These are phyloP conservation scores for Ogataea dorogensis DNA, from an alignment of 805 yeast genomes.

Conservation along the genomic window DNA sequence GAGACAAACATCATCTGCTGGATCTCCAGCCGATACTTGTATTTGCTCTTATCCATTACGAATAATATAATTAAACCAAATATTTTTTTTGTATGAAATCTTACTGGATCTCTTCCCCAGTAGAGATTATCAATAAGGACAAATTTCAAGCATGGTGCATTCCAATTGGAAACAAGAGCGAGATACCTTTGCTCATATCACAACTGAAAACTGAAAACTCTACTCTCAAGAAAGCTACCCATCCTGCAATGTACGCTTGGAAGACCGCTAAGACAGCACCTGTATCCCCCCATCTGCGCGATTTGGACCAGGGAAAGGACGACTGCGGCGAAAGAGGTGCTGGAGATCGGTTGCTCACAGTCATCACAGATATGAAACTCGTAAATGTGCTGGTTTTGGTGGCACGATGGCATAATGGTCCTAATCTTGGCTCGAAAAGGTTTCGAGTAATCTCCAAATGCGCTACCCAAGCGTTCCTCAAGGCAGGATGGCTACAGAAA, in stretches of 20 bases:
- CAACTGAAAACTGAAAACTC: constrained; percentile 46
- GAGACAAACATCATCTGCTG: constrained; percentile 99
- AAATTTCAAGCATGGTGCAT: constrained; percentile 65
- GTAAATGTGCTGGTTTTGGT: constrained; percentile 64
- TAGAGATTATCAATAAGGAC: constrained; percentile 53
- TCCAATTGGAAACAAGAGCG: constrained; percentile 36
- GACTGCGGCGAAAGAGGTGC: constrained; percentile 81
- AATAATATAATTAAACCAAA: constrained; percentile 1
- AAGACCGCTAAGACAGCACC: constrained; percentile 40
- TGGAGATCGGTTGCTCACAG: constrained; percentile 55
- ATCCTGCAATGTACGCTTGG: constrained; percentile 77
- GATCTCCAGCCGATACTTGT: constrained; percentile 85
- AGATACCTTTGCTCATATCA: constrained; percentile 43
- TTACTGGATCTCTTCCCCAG: constrained; percentile 42
- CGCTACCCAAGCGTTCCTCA: constrained; percentile 49
- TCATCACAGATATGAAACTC: constrained; percentile 48
- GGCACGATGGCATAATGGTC: constrained; percentile 82
- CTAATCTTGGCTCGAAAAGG: constrained; percentile 67
- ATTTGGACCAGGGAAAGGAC: constrained; percentile 53
- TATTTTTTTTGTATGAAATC: constrained; percentile 8
- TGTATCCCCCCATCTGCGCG: constrained; percentile 18
- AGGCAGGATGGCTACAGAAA: constrained; percentile 32
- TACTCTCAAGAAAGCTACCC: constrained; percentile 56
- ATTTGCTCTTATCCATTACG: constrained; percentile 39
- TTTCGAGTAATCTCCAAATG: constrained; percentile 64